Evolutionary conservation across 2,329 filamentous ascomycete genomes (phyloP), one percentile per base, ranked within the genome.

Genomic region (Apiospora phragmitis): DNA sequence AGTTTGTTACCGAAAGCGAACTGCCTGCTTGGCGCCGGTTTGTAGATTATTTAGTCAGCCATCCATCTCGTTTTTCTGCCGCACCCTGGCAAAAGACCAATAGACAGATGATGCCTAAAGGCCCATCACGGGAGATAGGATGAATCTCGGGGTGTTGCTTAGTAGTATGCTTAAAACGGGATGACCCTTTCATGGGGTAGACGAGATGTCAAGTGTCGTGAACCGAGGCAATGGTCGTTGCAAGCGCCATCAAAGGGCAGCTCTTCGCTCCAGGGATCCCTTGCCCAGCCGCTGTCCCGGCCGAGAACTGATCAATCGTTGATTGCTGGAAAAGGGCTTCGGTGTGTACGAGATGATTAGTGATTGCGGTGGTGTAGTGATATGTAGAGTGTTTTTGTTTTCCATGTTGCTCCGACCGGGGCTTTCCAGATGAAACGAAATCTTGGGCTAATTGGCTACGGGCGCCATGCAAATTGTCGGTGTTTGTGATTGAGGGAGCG

Each of bases 401-500:
- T 26, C 51, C 16, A 59, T 35, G 26, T 18, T 9, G 51, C 29
- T 16, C 29, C 29, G 51, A 29, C 18, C 43, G 55, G 55, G 55
- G 1, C 51, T 24, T 26, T 21, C 55, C 29, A 62, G 9, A 38
- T 29, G 55, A 62, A 62, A 62, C 32, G 29, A 62, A 62, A 62
- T 62, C 32, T 62, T 62, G 55, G 55, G 55, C 55, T 62, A 62
- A 62, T 62, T 62, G 55, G 29, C 55, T 62, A 38, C 32, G 55
- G 55, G 55, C 55, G 14, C 55, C 55, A 62, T 21, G 55, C 32
- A 62, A 62, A 62, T 62, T 62, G 55, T 62, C 32, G 18, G 18
- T 62, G 55, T 62, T 62, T 62, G 55, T 38, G 32, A 62, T 62
- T 35, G 18, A 35, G 18, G n/a, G 18, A 38, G 21, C 21, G 32